These are phyloP conservation scores for Penicillium maclennaniae DNA, from an alignment of 495 filamentous ascomycete genomes.

Conservation along the genomic window DNA sequence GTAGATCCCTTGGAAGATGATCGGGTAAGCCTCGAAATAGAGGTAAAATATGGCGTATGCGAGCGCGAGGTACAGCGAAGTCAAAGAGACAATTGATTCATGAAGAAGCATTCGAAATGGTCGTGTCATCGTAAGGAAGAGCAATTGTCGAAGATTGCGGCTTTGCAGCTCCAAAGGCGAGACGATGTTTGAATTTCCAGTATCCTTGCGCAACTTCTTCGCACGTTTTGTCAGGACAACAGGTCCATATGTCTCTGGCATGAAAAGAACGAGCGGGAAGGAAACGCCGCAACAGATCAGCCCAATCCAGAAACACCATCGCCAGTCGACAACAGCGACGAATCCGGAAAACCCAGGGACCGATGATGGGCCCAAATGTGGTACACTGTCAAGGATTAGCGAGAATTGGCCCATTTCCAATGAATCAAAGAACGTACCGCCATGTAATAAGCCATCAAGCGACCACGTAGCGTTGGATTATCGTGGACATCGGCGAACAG, in stretches of 20 bases:
- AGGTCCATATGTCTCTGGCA: slow-evolving; percentile 68
- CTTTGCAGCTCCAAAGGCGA: slow-evolving; percentile 47
- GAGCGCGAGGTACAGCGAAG: slow-evolving; percentile 63
- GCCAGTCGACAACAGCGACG: slow-evolving; percentile 55
- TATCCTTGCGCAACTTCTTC: slow-evolving; percentile 59
- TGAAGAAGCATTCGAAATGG: slow-evolving; percentile 40
- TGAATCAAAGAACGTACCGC: slow-evolving; percentile 55
- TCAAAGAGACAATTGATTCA: slow-evolving; percentile 63
- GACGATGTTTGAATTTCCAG: slow-evolving; percentile 49
- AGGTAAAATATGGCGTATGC: slow-evolving; percentile 75
- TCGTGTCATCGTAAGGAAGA: slow-evolving; percentile 42
- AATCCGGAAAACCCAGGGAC: slow-evolving; percentile 65
- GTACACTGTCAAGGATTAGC: slow-evolving; percentile 44
- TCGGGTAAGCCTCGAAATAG: slow-evolving; percentile 65
- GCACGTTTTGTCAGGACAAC: slow-evolving; percentile 64
- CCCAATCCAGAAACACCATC: slow-evolving; percentile 62
- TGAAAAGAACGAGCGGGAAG: slow-evolving; percentile 42
- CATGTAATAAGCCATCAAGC: slow-evolving; percentile 68
- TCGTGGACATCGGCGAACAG: slow-evolving; percentile 67
- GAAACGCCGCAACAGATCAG: slow-evolving; percentile 52
- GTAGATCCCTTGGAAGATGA: slow-evolving; percentile 55
- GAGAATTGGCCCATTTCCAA: background rate
- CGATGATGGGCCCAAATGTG: slow-evolving; percentile 58
- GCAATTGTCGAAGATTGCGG: slow-evolving; percentile 39
- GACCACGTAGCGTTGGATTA: slow-evolving; percentile 55